Evolutionary conservation across 78 protist species (phyloP).

Genomic region (Dictyostelium firmibasis): DNA sequence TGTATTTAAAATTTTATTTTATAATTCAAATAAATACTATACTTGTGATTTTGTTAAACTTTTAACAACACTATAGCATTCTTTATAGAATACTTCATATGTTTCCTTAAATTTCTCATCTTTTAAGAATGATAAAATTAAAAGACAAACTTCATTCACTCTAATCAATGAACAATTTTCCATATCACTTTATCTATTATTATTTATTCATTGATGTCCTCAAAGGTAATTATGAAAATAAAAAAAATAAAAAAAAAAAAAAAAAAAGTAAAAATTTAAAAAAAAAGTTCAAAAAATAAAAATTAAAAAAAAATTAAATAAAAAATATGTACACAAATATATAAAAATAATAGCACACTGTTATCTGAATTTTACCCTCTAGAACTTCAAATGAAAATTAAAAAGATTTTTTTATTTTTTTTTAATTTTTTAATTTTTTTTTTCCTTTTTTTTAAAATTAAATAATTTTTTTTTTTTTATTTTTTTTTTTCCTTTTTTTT

Average conservation of each 20-base stretch:
- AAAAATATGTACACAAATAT: not conserved
- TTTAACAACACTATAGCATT: not conserved
- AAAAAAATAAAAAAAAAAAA: not conserved
- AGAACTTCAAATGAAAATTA: too few relatives aligned
- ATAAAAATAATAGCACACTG: too few relatives aligned
- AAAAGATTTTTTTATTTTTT: too few relatives aligned
- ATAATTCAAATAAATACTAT: not conserved
- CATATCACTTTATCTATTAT: not conserved
- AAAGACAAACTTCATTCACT: constrained; percentile 45
- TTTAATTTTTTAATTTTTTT: too few relatives aligned
- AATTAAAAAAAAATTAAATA: not conserved
- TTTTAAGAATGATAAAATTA: constrained; percentile 28
- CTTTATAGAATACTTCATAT: constrained; percentile 24
- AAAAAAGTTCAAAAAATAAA: not conserved
- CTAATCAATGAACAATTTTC: not conserved
- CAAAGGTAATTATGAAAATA: not conserved
- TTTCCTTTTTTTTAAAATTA: too few relatives aligned
- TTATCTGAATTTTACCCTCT: too few relatives aligned
- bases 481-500: too few relatives aligned
- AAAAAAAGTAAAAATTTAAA: not conserved
- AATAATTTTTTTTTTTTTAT: too few relatives aligned
- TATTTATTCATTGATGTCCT: not conserved
- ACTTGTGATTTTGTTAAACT: not conserved
- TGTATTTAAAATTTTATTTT: not conserved
- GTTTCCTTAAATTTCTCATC: constrained; percentile 34